Evolutionary conservation across 2,329 filamentous ascomycete genomes (phyloP).

Genomic region (Cercospora berteroae): DNA sequence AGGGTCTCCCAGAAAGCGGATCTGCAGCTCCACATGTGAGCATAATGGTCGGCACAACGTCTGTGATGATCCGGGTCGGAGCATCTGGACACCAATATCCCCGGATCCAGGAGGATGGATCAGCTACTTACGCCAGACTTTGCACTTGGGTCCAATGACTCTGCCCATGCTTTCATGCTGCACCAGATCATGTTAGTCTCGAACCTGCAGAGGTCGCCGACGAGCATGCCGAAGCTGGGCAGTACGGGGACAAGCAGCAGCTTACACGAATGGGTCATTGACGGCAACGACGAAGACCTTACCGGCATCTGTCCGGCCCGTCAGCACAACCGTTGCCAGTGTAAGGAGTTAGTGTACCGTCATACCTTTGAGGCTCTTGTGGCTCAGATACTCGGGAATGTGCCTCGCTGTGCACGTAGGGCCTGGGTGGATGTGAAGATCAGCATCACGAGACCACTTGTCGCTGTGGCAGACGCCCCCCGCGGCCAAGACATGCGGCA

Average conservation of each 20-base stretch:
- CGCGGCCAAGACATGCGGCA: neutral
- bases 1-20: conserved; percentile 86
- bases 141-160: conserved; percentile 70
- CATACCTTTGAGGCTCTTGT: conserved; percentile 65
- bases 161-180: conserved; percentile 80
- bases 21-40: conserved; percentile 49
- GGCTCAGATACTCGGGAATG: conserved; percentile 81
- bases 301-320: conserved; percentile 54
- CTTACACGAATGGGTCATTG: conserved; percentile 89
- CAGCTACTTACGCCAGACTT: conserved; percentile 65
- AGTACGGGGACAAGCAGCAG: neutral
- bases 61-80: neutral
- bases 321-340: neutral
- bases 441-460: neutral
- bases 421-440: conserved; percentile 34
- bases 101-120: neutral
- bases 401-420: conserved; percentile 68
- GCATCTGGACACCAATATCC: neutral
- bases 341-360: conserved; percentile 33
- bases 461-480: conserved; percentile 1
- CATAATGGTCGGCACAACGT: neutral
- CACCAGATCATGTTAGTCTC: conserved; percentile 8
- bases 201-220: conserved; percentile 5
- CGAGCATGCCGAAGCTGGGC: neutral
- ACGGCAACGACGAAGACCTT: conserved; percentile 87